These are phyloP conservation scores for Chalciporus sp. DNA, from an alignment of 1,284 basidiomycete species.

Conservation along the genomic window DNA sequence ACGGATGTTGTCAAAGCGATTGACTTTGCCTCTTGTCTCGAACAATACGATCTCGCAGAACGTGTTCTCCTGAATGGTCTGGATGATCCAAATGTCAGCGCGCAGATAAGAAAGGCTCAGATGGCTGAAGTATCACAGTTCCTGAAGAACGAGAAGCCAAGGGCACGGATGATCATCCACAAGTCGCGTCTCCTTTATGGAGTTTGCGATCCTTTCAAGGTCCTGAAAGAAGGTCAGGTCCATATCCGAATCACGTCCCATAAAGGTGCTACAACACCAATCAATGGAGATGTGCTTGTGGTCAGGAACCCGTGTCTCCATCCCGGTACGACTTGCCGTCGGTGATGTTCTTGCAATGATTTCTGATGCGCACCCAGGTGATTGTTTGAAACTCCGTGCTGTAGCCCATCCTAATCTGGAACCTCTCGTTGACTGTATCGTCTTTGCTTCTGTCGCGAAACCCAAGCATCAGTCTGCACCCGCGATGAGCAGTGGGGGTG, in stretches of 20 bases:
- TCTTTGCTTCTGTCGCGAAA: conserved; percentile 58
- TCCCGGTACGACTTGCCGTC: conserved; percentile 45
- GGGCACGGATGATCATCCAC: conserved; percentile 59
- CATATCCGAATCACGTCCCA: conserved; percentile 58
- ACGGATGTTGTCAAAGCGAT: conserved; percentile 49
- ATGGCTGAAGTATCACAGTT: conserved; percentile 53
- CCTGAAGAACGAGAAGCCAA: conserved; percentile 54
- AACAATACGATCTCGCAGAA: conserved; percentile 51
- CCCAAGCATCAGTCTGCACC: conserved; percentile 64
- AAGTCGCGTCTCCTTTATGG: conserved; percentile 64
- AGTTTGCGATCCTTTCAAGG: conserved; percentile 64
- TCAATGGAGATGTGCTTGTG: conserved; percentile 60
- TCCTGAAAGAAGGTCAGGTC: conserved; percentile 63
- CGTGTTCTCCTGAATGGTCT: conserved; percentile 55
- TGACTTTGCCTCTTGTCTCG: conserved; percentile 55
- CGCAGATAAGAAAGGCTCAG: conserved; percentile 46
- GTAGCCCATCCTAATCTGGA: conserved; percentile 49
- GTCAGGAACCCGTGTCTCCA: conserved; percentile 69
- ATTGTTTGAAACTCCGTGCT: conserved; percentile 63
- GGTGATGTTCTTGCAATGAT: neutral
- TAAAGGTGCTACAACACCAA: conserved; percentile 54
- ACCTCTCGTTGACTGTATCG: conserved; percentile 65
- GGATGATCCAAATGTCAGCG: conserved; percentile 44
- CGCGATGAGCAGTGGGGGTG: conserved; percentile 69
- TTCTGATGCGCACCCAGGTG: conserved; percentile 40